Evolutionary conservation across 768 basidiomycete genomes (phyloP), one percentile per base, ranked within the genome.

Genomic region (Boletus eberwhitei): DNA sequence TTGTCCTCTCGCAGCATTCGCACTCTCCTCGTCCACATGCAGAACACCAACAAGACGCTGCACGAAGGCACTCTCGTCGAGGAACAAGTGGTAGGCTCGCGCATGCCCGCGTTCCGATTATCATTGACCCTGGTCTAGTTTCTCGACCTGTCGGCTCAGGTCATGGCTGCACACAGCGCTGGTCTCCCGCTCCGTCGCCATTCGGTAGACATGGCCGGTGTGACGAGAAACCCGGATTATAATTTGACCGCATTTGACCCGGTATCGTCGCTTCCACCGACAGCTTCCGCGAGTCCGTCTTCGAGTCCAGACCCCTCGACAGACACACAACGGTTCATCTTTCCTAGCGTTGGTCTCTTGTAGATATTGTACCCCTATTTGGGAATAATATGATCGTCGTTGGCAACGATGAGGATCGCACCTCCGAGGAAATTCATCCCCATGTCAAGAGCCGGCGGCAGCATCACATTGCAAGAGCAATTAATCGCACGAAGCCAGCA

Each of bases 11-110:
- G 80, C 26, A 87, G 86, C 1, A 84, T 89, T 38, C 76, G 87
- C 61, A 88, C 85, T 0, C 74, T 89, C 48, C 76, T 89, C 8
- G 83, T 88, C 2, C 84, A 88, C 62, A 85, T 87, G 81, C 80
- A 88, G 57, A 77, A 80, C 40, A 75, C 73, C 3, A 77, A 79
- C 44, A 74, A 76, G 52, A 74, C 77, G 16, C 71, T 84, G 34
- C 79, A 85, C 63, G 61, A 73, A 19, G 73, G 75, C 55, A 83
- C 77, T 2, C 62, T 77, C 4, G 70, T 68, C 12, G 84, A 86
- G 61, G 86, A 88, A 60, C 75, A 79, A 52, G 73, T 74, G 61
- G 87, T 86, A 59, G 37, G 69, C 58, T 8, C 12, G 3, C 29
- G 1, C 9, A 8, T 44, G 34, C 17, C n/a, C 35, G 1, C 11